These are phyloP conservation scores for Gracilaria domingensis DNA, from an alignment of 23 red algal genomes.

Conservation along the genomic window DNA sequence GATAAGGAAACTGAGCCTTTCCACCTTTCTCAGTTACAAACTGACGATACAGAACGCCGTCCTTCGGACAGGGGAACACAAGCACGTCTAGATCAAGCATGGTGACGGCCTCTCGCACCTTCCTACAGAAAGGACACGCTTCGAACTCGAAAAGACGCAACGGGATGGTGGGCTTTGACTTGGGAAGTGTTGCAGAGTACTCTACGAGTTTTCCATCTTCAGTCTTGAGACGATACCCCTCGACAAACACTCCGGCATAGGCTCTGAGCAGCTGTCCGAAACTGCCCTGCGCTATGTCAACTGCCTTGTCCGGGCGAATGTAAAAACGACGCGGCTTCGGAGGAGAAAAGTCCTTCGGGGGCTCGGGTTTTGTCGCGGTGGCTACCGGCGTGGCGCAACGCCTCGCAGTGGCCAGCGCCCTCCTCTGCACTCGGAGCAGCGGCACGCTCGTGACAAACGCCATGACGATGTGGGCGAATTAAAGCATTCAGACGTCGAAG, in stretches of 20 bases:
- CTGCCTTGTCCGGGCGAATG: slow-evolving; percentile 72
- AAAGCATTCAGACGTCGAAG: background rate
- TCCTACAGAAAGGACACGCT: slow-evolving; percentile 93
- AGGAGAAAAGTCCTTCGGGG: slow-evolving; percentile 50
- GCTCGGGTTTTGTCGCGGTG: slow-evolving; percentile 24
- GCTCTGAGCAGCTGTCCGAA: slow-evolving; percentile 38
- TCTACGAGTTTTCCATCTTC: slow-evolving; percentile 71
- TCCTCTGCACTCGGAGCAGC: background rate
- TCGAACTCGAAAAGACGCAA: slow-evolving; percentile 90
- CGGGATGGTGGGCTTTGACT: slow-evolving; percentile 66
- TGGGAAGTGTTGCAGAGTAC: slow-evolving; percentile 83
- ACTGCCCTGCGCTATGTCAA: slow-evolving; percentile 63
- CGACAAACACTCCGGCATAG: slow-evolving; percentile 80
- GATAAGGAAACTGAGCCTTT: slow-evolving; percentile 93
- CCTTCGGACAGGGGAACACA: slow-evolving; percentile 90
- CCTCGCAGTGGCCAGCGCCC: background rate
- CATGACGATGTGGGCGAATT: background rate
- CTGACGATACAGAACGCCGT: slow-evolving; percentile 70
- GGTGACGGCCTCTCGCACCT: slow-evolving; percentile 86
- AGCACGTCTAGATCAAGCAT: slow-evolving; percentile 91
- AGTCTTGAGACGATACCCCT: slow-evolving; percentile 76
- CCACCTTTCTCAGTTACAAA: slow-evolving; percentile 77
- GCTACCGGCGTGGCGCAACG: slow-evolving; percentile 2
- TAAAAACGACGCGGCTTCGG: slow-evolving; percentile 65
- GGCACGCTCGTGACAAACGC: slow-evolving; percentile 17